These are phyloP conservation scores for Fusarium sp. DNA, from an alignment of 2,329 filamentous ascomycete genomes.

Conservation along the genomic window DNA sequence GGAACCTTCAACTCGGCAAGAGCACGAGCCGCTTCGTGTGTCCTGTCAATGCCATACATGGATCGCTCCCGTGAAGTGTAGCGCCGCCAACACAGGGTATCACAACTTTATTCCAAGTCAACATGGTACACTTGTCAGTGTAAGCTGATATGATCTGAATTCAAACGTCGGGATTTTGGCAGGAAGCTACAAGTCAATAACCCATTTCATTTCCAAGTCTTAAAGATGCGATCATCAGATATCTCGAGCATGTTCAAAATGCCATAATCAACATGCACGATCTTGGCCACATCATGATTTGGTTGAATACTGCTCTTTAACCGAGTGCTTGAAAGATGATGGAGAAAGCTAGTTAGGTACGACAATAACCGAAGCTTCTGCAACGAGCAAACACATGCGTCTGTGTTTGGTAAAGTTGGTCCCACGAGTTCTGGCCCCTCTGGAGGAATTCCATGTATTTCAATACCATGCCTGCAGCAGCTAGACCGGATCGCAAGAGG, in stretches of 20 bases:
- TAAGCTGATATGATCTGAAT: not conserved
- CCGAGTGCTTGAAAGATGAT: not conserved
- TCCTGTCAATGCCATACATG: conserved; percentile 18
- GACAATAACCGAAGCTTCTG: not conserved
- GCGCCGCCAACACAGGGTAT: conserved; percentile 11
- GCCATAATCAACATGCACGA: not conserved
- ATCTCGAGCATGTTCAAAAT: not conserved
- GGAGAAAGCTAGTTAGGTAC: not conserved
- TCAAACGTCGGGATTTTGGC: not conserved
- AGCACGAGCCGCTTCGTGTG: conserved; percentile 28
- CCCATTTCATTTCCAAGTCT: not conserved
- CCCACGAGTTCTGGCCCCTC: conserved; percentile 28
- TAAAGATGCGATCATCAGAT: not conserved
- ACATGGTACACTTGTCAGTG: not conserved
- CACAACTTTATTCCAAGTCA: not conserved
- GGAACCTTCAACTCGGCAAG: conserved; percentile 10
- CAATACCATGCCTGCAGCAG: conserved; percentile 7
- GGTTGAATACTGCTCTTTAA: not conserved
- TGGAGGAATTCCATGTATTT: conserved; percentile 25
- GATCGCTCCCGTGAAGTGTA: conserved; percentile 10
- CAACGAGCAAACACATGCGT: not conserved
- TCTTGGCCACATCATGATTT: not conserved
- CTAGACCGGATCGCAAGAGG: not conserved
- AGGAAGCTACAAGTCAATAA: not conserved
- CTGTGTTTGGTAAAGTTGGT: not conserved